These are phyloP conservation scores for Kwoniella dejecticola DNA, from an alignment of 768 basidiomycete species.

Conservation along the genomic window DNA sequence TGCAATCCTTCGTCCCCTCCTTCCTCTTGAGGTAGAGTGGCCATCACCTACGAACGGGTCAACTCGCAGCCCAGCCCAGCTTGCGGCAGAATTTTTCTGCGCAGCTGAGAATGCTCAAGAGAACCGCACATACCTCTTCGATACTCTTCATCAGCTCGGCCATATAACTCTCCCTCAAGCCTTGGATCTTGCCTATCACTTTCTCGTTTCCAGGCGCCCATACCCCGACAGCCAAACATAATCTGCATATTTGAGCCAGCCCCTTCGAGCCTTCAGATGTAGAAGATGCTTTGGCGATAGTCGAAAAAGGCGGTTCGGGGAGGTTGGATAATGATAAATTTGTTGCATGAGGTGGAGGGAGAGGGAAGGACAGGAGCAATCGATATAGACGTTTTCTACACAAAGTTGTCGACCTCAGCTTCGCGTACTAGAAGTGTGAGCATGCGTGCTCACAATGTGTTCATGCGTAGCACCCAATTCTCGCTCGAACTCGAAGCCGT, in stretches of 20 bases:
- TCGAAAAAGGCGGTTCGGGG: slow-evolving; percentile 84
- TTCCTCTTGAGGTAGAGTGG: slow-evolving; percentile 30
- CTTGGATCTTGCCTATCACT: slow-evolving; percentile 86
- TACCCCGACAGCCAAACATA: slow-evolving; percentile 81
- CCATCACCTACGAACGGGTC: slow-evolving; percentile 23
- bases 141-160: slow-evolving; percentile 90
- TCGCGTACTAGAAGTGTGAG: background rate
- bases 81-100: background rate
- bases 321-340: slow-evolving; percentile 58
- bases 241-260: slow-evolving; percentile 72
- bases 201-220: slow-evolving; percentile 86
- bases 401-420: background rate
- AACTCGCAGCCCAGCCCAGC: too few relatives aligned
- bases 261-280: slow-evolving; percentile 58
- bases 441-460: slow-evolving; percentile 35
- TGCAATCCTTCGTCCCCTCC: slow-evolving; percentile 67
- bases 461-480: slow-evolving; percentile 49
- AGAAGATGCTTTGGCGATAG: slow-evolving; percentile 75
- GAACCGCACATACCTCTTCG: slow-evolving; percentile 68
- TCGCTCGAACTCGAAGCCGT: slow-evolving; percentile 28
- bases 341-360: slow-evolving; percentile 37
- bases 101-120: background rate
- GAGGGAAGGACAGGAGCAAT: slow-evolving; percentile 44
- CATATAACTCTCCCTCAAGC: slow-evolving; percentile 77
- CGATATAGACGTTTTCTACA: slow-evolving; percentile 46